Evolutionary conservation across 202 grass and related monocot genomes (phyloP).

Genomic region (Schoenoplectus triqueter): DNA sequence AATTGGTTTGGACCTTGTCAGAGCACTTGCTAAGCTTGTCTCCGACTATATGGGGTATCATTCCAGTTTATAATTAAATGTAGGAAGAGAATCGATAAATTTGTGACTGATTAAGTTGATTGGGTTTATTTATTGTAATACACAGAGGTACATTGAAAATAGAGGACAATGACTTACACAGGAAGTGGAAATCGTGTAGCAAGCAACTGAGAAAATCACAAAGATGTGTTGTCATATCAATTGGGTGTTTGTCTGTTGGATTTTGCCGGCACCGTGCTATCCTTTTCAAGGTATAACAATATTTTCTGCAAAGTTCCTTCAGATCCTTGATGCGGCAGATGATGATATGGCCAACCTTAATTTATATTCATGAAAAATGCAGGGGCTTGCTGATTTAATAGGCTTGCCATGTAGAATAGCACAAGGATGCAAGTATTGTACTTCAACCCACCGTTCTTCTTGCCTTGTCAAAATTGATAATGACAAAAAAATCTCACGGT

Average conservation of each 20-base stretch:
- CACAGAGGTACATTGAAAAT: constrained; percentile 72
- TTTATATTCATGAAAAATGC: constrained; percentile 34
- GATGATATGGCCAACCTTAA: not conserved
- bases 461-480: constrained; percentile 75
- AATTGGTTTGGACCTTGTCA: constrained; percentile 59
- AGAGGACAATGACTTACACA: constrained; percentile 72
- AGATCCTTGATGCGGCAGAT: not conserved
- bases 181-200: constrained; percentile 76
- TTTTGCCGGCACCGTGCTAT: constrained; percentile 93
- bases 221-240: constrained; percentile 68
- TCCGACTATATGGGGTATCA: constrained; percentile 83
- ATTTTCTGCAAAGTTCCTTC: not conserved
- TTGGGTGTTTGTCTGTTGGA: constrained; percentile 68
- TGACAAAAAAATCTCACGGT: constrained; percentile 49
- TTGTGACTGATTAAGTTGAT: constrained; percentile 36
- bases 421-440: constrained; percentile 93
- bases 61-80: constrained; percentile 9
- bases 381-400: constrained; percentile 76
- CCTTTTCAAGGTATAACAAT: constrained; percentile 69
- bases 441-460: constrained; percentile 72
- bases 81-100: constrained; percentile 25
- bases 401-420: constrained; percentile 87
- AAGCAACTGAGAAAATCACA: constrained; percentile 69
- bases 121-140: constrained; percentile 25
- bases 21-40: constrained; percentile 74